Conservation (phyloP, 345 rosid genomes). For the Aquilaria sinensis region DNA sequence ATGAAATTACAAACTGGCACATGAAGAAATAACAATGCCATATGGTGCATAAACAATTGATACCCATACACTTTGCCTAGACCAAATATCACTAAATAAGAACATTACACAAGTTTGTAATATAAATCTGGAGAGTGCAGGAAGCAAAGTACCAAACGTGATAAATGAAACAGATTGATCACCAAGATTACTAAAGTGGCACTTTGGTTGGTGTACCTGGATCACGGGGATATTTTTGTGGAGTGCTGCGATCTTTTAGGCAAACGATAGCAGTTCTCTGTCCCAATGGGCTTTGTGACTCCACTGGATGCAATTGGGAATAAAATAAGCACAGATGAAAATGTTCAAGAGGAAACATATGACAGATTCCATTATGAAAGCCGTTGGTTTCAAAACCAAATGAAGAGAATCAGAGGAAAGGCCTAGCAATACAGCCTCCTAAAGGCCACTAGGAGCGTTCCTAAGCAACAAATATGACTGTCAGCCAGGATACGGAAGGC, state of each 20-base stretch:
- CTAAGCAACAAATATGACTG: background rate
- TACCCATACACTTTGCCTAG: no score
- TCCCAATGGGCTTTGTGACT: conserved; percentile 80
- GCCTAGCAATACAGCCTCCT: no score
- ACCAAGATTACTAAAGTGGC: conserved; percentile 33
- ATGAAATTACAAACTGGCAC: no score
- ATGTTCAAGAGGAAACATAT: conserved; percentile 8
- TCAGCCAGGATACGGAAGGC: no score
- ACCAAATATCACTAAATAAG: background rate
- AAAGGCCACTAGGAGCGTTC: no score
- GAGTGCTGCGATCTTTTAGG: conserved; percentile 55
- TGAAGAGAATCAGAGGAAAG: no score
- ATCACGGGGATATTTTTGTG: conserved; percentile 67
- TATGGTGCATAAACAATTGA: no score
- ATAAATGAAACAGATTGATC: background rate
- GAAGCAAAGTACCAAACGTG: background rate
- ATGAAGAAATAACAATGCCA: no score
- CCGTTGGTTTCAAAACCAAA: no score
- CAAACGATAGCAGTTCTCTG: conserved; percentile 75
- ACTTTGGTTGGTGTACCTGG: conserved; percentile 78
- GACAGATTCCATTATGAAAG: background rate
- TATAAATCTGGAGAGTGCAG: conserved; percentile 6
- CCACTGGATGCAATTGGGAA: conserved; percentile 41
- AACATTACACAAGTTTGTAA: conserved; percentile 1
- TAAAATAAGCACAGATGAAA: background rate